Conservation (phyloP, 2,329 filamentous ascomycete species). For the Neopestalotiopsis sp. region DNA sequence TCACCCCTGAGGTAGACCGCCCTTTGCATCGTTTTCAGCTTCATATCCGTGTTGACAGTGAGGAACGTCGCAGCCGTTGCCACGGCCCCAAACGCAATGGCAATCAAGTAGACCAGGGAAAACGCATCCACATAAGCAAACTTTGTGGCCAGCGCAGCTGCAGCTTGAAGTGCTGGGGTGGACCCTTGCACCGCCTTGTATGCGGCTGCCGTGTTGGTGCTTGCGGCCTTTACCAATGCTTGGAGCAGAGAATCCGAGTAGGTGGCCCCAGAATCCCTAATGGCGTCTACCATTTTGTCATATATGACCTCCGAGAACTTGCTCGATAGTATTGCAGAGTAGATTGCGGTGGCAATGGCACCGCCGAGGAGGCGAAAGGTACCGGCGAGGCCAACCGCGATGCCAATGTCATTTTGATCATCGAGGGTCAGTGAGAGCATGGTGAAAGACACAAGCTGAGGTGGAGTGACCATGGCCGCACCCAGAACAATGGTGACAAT, state of each 20-base stretch:
- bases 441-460: conserved; percentile 38
- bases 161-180: conserved; percentile 32
- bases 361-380: conserved; percentile 44
- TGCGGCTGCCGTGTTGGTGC: conserved; percentile 38
- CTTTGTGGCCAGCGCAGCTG: conserved; percentile 35
- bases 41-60: conserved; percentile 36
- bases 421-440: conserved; percentile 42
- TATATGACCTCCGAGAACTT: conserved; percentile 33
- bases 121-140: conserved; percentile 41
- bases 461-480: conserved; percentile 38
- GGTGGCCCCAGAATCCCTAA: conserved; percentile 26
- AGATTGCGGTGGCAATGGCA: conserved; percentile 44
- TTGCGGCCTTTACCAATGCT: conserved; percentile 33
- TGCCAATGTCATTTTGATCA: conserved; percentile 40
- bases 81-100: conserved; percentile 40
- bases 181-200: conserved; percentile 36
- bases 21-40: conserved; percentile 8
- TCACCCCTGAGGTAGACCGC: conserved; percentile 9
- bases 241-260: conserved; percentile 27
- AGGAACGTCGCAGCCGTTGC: conserved; percentile 37
- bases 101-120: conserved; percentile 40
- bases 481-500: conserved; percentile 39
- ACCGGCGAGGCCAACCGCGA: conserved; percentile 42
- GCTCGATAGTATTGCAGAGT: conserved; percentile 40
- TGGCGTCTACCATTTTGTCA: conserved; percentile 28